These are phyloP conservation scores for Aspergillus sp. DNA, from an alignment of 2,329 filamentous ascomycete species.

Conservation along the genomic window DNA sequence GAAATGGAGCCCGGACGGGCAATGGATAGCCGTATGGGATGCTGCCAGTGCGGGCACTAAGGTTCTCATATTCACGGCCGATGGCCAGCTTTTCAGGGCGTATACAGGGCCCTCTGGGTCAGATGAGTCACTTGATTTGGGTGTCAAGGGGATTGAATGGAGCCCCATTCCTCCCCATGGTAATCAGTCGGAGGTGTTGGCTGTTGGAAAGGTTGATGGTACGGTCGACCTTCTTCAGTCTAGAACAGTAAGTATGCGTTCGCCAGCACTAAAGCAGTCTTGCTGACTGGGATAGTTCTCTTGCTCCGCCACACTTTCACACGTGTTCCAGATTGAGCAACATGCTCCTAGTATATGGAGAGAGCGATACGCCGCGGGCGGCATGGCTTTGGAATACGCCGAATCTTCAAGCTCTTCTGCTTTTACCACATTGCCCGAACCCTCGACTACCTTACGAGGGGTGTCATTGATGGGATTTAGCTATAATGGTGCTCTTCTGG, in stretches of 20 bases:
- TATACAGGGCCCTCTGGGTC: conserved; percentile 48
- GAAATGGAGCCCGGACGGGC: conserved; percentile 64
- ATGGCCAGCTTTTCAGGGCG: conserved; percentile 62
- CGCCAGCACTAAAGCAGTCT: not conserved
- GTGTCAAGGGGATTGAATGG: conserved; percentile 60
- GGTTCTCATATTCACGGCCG: conserved; percentile 61
- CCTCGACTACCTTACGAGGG: conserved; percentile 37
- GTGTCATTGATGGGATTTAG: conserved; percentile 48
- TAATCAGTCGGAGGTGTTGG: conserved; percentile 46
- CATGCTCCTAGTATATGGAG: conserved; percentile 40
- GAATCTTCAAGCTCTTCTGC: conserved; percentile 45
- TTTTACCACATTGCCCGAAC: conserved; percentile 36
- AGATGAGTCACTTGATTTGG: conserved; percentile 49
- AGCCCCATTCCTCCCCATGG: conserved; percentile 40
- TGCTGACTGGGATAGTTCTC: conserved; percentile 34
- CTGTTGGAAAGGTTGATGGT: conserved; percentile 56
- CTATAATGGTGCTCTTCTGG: conserved; percentile 40
- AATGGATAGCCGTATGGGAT: conserved; percentile 64
- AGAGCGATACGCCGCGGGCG: conserved; percentile 34
- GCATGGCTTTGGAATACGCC: conserved; percentile 40
- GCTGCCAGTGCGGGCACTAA: conserved; percentile 55
- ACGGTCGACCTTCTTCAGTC: conserved; percentile 53
- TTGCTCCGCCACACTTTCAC: conserved; percentile 40
- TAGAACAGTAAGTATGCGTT: conserved; percentile 40
- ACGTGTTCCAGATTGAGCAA: conserved; percentile 38